These are phyloP conservation scores for Zopfia rhizophila DNA, from an alignment of 2,329 filamentous ascomycete genomes.

Conservation along the genomic window DNA sequence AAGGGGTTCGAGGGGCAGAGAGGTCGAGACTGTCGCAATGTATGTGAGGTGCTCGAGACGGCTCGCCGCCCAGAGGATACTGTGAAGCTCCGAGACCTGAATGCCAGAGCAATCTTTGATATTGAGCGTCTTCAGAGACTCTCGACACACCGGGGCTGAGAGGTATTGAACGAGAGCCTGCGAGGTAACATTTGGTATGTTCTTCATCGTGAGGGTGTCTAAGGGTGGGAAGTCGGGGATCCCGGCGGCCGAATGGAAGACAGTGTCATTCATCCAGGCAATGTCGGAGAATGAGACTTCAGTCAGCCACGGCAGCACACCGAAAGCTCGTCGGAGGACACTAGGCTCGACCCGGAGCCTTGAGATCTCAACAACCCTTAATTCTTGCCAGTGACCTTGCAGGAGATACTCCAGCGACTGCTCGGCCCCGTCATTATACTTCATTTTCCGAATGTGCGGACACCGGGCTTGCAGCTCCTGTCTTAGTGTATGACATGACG, in stretches of 20 bases:
- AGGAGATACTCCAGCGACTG: constrained; percentile 77
- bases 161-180: constrained; percentile 77
- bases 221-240: constrained; percentile 80
- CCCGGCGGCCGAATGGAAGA: constrained; percentile 74
- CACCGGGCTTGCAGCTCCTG: constrained; percentile 87
- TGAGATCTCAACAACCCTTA: constrained; percentile 78
- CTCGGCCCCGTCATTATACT: constrained; percentile 81
- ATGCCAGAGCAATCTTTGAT: constrained; percentile 76
- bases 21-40: constrained; percentile 64
- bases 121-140: constrained; percentile 73
- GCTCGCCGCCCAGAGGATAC: constrained; percentile 68
- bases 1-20: constrained; percentile 66
- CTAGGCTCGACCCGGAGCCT: constrained; percentile 75
- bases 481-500: constrained; percentile 77
- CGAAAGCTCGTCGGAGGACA: constrained; percentile 76
- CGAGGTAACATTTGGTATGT: constrained; percentile 76
- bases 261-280: constrained; percentile 76
- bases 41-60: constrained; percentile 69
- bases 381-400: constrained; percentile 72
- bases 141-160: constrained; percentile 63
- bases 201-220: constrained; percentile 76
- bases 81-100: constrained; percentile 68
- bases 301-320: constrained; percentile 71
- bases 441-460: constrained; percentile 88
- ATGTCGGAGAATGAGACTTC: constrained; percentile 80